phyloP scores from a whole-genome alignment of 805 yeast species.

The Scheffersomyces stipitis region DNA sequence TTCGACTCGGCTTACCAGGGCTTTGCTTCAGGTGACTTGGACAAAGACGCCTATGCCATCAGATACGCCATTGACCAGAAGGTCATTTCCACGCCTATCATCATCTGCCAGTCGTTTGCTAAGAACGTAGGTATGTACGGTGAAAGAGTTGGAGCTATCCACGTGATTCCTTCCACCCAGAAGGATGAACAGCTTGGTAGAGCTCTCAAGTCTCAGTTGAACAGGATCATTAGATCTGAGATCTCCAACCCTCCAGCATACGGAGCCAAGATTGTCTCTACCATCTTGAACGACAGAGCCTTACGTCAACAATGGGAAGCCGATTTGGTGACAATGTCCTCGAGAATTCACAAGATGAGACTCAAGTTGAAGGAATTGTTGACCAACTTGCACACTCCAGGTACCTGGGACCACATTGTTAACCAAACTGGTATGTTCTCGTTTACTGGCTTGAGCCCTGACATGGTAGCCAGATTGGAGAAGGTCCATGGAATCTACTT shows the following conservation, averaged over 20 bases:
- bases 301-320: constrained; percentile 77
- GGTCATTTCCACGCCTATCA: constrained; percentile 46
- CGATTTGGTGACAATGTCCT: constrained; percentile 85
- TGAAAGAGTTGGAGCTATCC: constrained; percentile 94
- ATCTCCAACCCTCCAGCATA: constrained; percentile 93
- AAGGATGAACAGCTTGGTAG: constrained; percentile 37
- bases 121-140: constrained; percentile 97
- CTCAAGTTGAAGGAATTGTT: constrained; percentile 59
- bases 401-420: constrained; percentile 88
- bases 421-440: constrained; percentile 96
- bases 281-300: constrained; percentile 64
- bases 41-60: constrained; percentile 81
- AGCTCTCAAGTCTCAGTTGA: constrained; percentile 75
- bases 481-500: constrained; percentile 78
- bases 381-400: constrained; percentile 70
- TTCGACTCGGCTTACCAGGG: constrained; percentile 98
- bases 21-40: constrained; percentile 86
- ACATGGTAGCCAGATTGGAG: constrained; percentile 77
- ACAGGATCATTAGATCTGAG: constrained; percentile 75
- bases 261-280: constrained; percentile 88
- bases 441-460: constrained; percentile 79
- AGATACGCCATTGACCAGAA: constrained; percentile 54
- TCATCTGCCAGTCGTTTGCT: constrained; percentile 93
- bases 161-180: constrained; percentile 47
- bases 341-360: constrained; percentile 82